Conservation (phyloP, 495 filamentous ascomycete species). For the Tuber borchii region DNA sequence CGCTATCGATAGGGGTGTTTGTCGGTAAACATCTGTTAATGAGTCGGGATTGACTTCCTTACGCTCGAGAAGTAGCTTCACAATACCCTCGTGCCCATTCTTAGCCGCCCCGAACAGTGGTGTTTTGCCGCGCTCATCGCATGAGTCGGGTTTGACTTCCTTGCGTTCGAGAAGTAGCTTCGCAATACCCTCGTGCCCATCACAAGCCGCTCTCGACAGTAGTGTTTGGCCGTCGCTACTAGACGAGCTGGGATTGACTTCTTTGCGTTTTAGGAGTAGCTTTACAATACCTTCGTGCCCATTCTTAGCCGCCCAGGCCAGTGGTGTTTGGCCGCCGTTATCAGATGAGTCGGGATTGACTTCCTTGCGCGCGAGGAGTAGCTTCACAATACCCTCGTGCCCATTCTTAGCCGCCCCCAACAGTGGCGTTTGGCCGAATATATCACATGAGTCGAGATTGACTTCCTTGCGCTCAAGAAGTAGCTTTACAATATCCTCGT, state of each 20-base stretch:
- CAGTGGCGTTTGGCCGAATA: constrained; percentile 20
- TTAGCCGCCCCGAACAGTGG: too few relatives aligned
- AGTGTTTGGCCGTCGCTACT: background rate
- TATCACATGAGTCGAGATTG: constrained; percentile 18
- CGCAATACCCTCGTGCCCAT: too few relatives aligned
- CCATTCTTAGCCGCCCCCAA: constrained; percentile 22
- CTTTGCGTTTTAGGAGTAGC: constrained; percentile 8
- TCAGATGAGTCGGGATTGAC: background rate
- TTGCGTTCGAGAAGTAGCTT: too few relatives aligned
- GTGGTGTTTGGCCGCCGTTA: background rate
- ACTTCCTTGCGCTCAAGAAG: background rate
- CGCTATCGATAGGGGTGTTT: too few relatives aligned
- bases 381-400: constrained; percentile 9
- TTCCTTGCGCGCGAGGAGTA: constrained; percentile 4
- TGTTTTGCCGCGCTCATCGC: too few relatives aligned
- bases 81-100: too few relatives aligned
- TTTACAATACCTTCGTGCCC: constrained; percentile 15
- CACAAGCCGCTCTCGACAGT: too few relatives aligned
- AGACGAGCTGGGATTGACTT: background rate
- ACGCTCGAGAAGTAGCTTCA: too few relatives aligned
- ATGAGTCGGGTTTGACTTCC: too few relatives aligned
- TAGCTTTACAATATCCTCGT: background rate
- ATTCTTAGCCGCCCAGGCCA: constrained; percentile 20
- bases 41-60: too few relatives aligned
- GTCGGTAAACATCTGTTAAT: too few relatives aligned